These are phyloP conservation scores for Rubus parviflorus DNA, from an alignment of 306 rosid species.

Conservation along the genomic window DNA sequence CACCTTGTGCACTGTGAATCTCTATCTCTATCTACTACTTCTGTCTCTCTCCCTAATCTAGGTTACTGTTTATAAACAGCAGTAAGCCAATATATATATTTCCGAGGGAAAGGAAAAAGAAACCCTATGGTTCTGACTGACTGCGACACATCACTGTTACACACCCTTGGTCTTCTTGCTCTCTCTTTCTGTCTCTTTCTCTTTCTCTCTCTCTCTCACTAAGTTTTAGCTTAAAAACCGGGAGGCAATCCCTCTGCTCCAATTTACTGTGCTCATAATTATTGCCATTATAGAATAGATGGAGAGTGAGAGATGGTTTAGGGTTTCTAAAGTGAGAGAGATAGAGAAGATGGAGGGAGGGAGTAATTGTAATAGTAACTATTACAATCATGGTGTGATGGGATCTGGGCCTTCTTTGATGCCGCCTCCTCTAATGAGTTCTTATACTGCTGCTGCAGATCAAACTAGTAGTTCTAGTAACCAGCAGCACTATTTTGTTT, in stretches of 20 bases:
- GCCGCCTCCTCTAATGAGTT: slow-evolving; percentile 6
- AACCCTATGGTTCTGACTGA: slow-evolving; percentile 27
- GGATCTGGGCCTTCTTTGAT: slow-evolving; percentile 33
- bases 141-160: slow-evolving; percentile 5
- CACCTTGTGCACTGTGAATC: neutral
- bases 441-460: neutral
- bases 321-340: slow-evolving; percentile 10
- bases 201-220: too few relatives aligned
- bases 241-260: slow-evolving; percentile 36
- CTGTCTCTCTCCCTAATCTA: slow-evolving; percentile 31
- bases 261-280: neutral
- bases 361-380: slow-evolving; percentile 30
- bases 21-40: slow-evolving; percentile 2
- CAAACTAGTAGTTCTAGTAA: neutral
- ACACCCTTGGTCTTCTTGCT: slow-evolving; percentile 26
- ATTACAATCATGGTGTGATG: slow-evolving; percentile 21
- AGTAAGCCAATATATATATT: neutral
- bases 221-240: slow-evolving; percentile 41
- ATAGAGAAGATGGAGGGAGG: slow-evolving; percentile 20
- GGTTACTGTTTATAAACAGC: slow-evolving; percentile 20
- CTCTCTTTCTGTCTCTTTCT: slow-evolving; percentile 19
- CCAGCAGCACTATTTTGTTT: slow-evolving; percentile 34
- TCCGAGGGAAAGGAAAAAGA: slow-evolving; percentile 20
- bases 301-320: slow-evolving; percentile 7
- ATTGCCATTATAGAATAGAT: neutral